Evolutionary conservation across 441 rosid species (phyloP).

Genomic region (Pelargonium citronellum): DNA sequence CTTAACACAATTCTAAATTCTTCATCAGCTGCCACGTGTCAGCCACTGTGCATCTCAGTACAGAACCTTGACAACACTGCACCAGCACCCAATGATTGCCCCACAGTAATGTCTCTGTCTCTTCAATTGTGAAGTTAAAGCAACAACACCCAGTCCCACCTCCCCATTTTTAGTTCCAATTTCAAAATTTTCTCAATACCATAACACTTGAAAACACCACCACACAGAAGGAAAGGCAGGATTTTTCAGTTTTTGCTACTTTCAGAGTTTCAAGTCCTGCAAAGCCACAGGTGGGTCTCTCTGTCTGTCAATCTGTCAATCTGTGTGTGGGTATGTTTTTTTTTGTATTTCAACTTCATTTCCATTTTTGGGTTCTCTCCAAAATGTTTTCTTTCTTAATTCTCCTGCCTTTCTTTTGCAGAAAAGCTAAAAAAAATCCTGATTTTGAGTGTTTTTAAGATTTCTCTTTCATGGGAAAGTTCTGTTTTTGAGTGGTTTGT

Average conservation of each 20-base stretch:
- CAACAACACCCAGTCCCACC: constrained; percentile 1
- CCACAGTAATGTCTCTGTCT: constrained; percentile 9
- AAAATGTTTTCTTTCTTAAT: not conserved
- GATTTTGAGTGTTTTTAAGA: not conserved
- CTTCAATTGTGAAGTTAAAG: not conserved
- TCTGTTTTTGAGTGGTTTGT: not conserved
- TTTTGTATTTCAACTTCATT: not conserved
- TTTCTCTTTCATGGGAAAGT: constrained; percentile 8
- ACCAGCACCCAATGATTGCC: constrained; percentile 11
- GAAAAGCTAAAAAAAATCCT: not conserved
- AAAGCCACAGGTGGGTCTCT: constrained; percentile 8
- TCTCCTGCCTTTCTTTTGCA: not conserved
- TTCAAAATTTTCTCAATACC: not conserved
- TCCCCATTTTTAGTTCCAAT: not conserved
- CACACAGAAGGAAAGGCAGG: constrained; percentile 1
- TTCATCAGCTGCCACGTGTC: constrained; percentile 9
- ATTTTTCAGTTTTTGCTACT: not conserved
- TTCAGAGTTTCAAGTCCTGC: not conserved
- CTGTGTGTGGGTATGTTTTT: not conserved
- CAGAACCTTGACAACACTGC: constrained; percentile 6
- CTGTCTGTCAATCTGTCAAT: not conserved
- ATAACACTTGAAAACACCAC: not conserved
- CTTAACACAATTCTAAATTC: no score
- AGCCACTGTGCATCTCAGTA: not conserved
- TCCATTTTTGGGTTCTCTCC: constrained; percentile 8